Conservation (phyloP, 2,329 filamentous ascomycete genomes). For the Stagonosporopsis chrysanthemi region DNA sequence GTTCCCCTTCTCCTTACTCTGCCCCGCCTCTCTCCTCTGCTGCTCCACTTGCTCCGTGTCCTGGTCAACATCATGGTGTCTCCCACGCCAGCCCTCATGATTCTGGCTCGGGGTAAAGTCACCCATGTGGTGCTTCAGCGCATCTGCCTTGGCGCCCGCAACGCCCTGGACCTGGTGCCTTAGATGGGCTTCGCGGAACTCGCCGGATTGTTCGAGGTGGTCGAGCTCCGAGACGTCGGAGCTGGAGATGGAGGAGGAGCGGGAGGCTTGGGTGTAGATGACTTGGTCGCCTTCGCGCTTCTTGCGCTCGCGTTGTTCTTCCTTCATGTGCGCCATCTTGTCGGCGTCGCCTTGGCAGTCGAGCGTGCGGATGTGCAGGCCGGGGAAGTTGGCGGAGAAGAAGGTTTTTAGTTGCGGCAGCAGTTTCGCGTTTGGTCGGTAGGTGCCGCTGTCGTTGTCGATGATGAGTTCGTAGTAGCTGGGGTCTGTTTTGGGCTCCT, state of each 20-base stretch:
- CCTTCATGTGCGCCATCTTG: conserved; percentile 76
- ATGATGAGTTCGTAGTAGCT: conserved; percentile 83
- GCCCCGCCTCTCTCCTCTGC: conserved; percentile 12
- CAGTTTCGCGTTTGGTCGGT: conserved; percentile 81
- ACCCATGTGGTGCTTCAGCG: conserved; percentile 36
- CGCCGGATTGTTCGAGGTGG: conserved; percentile 34
- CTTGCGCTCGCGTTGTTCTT: conserved; percentile 76
- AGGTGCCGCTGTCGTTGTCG: conserved; percentile 95
- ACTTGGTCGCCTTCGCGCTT: conserved; percentile 64
- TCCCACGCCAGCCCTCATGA: conserved; percentile 34
- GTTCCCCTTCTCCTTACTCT: background rate
- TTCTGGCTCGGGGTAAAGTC: conserved; percentile 34
- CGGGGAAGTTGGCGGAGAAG: conserved; percentile 76
- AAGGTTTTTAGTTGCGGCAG: conserved; percentile 76
- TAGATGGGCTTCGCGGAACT: conserved; percentile 34
- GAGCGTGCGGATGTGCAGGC: conserved; percentile 74
- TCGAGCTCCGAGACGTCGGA: conserved; percentile 67
- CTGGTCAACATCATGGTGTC: conserved; percentile 22
- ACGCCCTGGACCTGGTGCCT: conserved; percentile 41
- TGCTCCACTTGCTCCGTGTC: conserved; percentile 26
- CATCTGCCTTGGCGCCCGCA: conserved; percentile 31
- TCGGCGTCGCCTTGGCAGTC: conserved; percentile 78
- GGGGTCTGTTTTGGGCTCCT: conserved; percentile 59
- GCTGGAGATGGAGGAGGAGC: conserved; percentile 58
- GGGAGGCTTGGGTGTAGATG: conserved; percentile 62